Conservation (phyloP, 495 filamentous ascomycete genomes). For the Penicillium roqueforti region DNA sequence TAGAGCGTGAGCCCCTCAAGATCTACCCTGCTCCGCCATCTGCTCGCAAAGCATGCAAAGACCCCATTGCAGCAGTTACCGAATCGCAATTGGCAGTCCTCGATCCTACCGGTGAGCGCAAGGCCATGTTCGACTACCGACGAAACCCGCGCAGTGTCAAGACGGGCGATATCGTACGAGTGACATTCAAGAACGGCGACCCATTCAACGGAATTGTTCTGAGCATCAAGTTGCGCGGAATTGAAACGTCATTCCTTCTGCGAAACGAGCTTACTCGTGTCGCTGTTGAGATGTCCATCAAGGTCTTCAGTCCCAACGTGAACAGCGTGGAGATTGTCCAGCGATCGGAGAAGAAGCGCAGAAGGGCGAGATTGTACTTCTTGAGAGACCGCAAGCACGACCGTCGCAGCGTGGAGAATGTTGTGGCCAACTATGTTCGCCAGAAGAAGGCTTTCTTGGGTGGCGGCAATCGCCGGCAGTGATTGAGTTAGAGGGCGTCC, state of each 20-base stretch:
- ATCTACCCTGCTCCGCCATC: slow-evolving; percentile 51
- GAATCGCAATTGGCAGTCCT: slow-evolving; percentile 63
- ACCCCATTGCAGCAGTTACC: slow-evolving; percentile 60
- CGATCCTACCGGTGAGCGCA: slow-evolving; percentile 79
- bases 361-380: slow-evolving; percentile 86
- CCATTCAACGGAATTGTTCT: slow-evolving; percentile 86
- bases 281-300: slow-evolving; percentile 97
- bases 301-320: slow-evolving; percentile 85
- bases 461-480: slow-evolving; percentile 22
- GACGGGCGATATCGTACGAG: slow-evolving; percentile 85
- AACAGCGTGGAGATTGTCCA: slow-evolving; percentile 91
- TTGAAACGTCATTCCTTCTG: slow-evolving; percentile 82
- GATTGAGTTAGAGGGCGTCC: slow-evolving; percentile 11
- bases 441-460: slow-evolving; percentile 49
- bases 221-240: slow-evolving; percentile 74
- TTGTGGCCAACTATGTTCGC: slow-evolving; percentile 65
- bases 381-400: slow-evolving; percentile 75
- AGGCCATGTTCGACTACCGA: slow-evolving; percentile 70
- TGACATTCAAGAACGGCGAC: slow-evolving; percentile 76
- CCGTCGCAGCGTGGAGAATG: slow-evolving; percentile 63
- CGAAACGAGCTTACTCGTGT: slow-evolving; percentile 76
- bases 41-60: slow-evolving; percentile 42
- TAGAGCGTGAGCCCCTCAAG: slow-evolving; percentile 47
- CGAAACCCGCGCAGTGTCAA: slow-evolving; percentile 68
- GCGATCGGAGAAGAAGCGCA: slow-evolving; percentile 73